Percentiles rank a stretch among this genome's conserved stretches.
Evolutionary conservation across 768 basidiomycete species (phyloP).

Genomic region (Cystobasidium ongulense): DNA sequence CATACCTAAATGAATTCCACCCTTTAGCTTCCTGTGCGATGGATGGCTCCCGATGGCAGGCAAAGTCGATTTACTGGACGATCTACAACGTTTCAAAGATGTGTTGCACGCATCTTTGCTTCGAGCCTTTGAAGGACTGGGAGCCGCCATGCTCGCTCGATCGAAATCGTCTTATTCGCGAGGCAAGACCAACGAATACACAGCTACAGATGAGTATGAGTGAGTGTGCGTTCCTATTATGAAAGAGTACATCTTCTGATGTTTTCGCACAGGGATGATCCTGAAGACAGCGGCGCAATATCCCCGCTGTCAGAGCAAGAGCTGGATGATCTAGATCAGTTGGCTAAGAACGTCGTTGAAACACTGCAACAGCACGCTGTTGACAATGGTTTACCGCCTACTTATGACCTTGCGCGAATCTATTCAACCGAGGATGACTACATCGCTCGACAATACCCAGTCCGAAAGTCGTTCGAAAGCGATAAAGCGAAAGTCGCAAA

Average conservation of each 20-base stretch:
- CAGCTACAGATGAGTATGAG: slow-evolving; percentile 33
- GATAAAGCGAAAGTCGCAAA: not conserved
- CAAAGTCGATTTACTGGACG: slow-evolving; percentile 64
- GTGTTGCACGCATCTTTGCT: slow-evolving; percentile 75
- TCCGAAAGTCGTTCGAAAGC: not conserved
- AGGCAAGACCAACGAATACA: slow-evolving; percentile 32
- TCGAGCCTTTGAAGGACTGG: slow-evolving; percentile 79
- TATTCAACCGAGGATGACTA: not conserved
- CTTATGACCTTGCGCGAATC: not conserved
- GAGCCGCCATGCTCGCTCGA: slow-evolving; percentile 8
- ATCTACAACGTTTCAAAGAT: slow-evolving; percentile 69
- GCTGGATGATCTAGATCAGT: slow-evolving; percentile 35
- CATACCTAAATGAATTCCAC: slow-evolving; percentile 33
- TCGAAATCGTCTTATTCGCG: slow-evolving; percentile 30
- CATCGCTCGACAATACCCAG: not conserved
- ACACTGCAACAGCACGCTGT: slow-evolving; percentile 34
- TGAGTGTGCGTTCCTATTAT: not conserved
- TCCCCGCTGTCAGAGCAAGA: slow-evolving; percentile 34
- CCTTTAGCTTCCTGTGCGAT: slow-evolving; percentile 73
- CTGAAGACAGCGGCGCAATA: slow-evolving; percentile 27
- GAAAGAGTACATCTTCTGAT: not conserved
- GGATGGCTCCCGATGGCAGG: slow-evolving; percentile 75
- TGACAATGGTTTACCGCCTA: slow-evolving; percentile 7
- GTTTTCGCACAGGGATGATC: slow-evolving; percentile 17
- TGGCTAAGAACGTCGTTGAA: slow-evolving; percentile 36